phyloP scores from a whole-genome alignment of 139 green algal species.

The Coelastrella sp. region DNA sequence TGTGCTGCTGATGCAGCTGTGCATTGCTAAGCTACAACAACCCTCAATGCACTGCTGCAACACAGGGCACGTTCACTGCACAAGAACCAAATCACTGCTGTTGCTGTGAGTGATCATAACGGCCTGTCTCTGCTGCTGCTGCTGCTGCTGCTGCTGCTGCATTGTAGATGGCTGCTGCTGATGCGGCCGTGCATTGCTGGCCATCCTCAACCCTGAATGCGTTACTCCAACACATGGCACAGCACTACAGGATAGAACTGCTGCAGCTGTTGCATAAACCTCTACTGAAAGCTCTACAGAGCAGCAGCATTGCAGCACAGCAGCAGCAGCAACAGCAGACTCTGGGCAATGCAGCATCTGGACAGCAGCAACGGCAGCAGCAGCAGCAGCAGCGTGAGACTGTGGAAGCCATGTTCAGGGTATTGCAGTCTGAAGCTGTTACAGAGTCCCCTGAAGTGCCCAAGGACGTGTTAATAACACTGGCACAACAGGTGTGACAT shows the following conservation, averaged over 20 bases:
- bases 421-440: conserved; percentile 7
- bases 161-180: background rate
- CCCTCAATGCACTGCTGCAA: too few relatives aligned
- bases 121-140: background rate
- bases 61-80: background rate
- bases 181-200: conserved; percentile 22
- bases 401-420: conserved; percentile 12
- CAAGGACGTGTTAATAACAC: background rate
- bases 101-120: background rate
- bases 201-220: background rate
- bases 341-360: background rate
- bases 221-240: conserved; percentile 19
- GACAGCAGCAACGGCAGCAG: background rate
- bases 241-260: background rate
- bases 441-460: background rate
- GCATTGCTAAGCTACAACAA: too few relatives aligned
- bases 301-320: background rate
- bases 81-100: background rate
- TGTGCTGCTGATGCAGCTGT: too few relatives aligned
- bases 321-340: background rate
- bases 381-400: background rate
- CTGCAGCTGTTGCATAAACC: conserved; percentile 32
- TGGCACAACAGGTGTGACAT: conserved; percentile 1
- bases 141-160: conserved; percentile 1
- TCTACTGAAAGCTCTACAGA: conserved; percentile 4